Percentiles rank a stretch among this genome's conserved stretches.
These are phyloP conservation scores for Zoysia pacifica DNA, from an alignment of 176 grass and related monocot genomes.

Conservation along the genomic window DNA sequence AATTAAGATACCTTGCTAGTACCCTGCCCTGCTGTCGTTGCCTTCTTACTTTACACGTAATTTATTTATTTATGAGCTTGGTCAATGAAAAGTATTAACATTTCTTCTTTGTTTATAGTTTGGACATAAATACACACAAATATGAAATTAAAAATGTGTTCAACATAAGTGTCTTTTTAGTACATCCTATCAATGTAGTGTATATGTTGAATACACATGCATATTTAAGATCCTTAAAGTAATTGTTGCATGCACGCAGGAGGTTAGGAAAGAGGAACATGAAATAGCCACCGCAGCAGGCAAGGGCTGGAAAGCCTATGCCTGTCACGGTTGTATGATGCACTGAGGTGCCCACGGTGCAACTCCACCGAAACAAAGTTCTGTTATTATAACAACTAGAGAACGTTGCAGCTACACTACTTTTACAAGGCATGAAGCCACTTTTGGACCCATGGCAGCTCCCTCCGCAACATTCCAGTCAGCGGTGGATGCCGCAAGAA, in stretches of 20 bases:
- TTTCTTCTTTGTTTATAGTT: no score
- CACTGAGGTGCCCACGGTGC: constrained; percentile 72
- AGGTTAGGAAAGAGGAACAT: neutral
- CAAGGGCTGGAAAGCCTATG: neutral
- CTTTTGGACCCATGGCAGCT: constrained; percentile 49
- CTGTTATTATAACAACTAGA: constrained; percentile 97
- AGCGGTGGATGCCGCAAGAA: constrained; percentile 45
- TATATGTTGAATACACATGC: no score
- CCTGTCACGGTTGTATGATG: neutral
- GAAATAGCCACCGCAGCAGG: neutral
- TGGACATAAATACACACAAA: no score
- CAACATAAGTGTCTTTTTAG: no score
- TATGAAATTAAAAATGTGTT: no score
- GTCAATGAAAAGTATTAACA: no score
- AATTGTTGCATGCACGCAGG: no score
- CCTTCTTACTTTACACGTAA: no score
- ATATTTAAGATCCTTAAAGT: no score
- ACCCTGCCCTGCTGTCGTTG: no score
- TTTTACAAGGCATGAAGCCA: constrained; percentile 51
- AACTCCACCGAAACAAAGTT: constrained; percentile 94
- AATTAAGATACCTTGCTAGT: no score
- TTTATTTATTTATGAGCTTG: neutral
- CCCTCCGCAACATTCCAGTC: constrained; percentile 42
- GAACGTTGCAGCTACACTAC: constrained; percentile 62
- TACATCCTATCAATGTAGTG: no score